Conservation (phyloP, 2,329 filamentous ascomycete species). For the Boeremia lycopersici region DNA sequence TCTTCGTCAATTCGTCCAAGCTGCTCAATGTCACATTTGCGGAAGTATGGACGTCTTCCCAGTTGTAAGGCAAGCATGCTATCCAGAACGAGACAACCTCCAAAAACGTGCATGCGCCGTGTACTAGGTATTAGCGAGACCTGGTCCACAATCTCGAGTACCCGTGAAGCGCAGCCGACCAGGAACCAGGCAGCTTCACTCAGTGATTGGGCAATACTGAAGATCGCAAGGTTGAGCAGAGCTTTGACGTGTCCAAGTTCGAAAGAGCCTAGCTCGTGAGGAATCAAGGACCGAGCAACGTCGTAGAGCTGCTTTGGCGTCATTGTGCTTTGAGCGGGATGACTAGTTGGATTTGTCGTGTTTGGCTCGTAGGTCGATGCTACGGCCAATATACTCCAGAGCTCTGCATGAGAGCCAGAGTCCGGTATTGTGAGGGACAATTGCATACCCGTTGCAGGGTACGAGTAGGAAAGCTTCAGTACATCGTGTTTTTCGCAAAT, state of each 20-base stretch:
- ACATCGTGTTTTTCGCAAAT: constrained; percentile 71
- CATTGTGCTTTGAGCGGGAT: constrained; percentile 7
- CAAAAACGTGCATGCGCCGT: constrained; percentile 52
- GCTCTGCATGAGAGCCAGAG: constrained; percentile 50
- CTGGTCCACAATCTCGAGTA: constrained; percentile 53
- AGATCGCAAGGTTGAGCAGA: constrained; percentile 60
- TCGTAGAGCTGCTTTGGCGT: constrained; percentile 32
- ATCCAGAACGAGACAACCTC: constrained; percentile 69
- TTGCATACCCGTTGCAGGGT: constrained; percentile 53
- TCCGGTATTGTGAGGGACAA: constrained; percentile 27
- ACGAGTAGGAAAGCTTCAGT: constrained; percentile 62
- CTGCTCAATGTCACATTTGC: constrained; percentile 54
- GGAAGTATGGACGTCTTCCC: constrained; percentile 58
- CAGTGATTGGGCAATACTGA: constrained; percentile 66
- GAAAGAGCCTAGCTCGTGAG: constrained; percentile 38
- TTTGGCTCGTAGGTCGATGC: constrained; percentile 41
- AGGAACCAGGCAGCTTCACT: constrained; percentile 66
- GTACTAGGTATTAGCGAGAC: constrained; percentile 29
- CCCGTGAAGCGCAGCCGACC: constrained; percentile 67
- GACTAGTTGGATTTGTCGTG: constrained; percentile 4
- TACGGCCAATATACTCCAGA: constrained; percentile 54
- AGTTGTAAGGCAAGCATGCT: constrained; percentile 61
- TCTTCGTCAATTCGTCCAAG: constrained; percentile 64
- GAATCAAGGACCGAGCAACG: constrained; percentile 38
- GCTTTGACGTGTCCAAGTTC: constrained; percentile 51